Conservation (phyloP, 2,329 filamentous ascomycete genomes). For the Rugonectria rugulosa region DNA sequence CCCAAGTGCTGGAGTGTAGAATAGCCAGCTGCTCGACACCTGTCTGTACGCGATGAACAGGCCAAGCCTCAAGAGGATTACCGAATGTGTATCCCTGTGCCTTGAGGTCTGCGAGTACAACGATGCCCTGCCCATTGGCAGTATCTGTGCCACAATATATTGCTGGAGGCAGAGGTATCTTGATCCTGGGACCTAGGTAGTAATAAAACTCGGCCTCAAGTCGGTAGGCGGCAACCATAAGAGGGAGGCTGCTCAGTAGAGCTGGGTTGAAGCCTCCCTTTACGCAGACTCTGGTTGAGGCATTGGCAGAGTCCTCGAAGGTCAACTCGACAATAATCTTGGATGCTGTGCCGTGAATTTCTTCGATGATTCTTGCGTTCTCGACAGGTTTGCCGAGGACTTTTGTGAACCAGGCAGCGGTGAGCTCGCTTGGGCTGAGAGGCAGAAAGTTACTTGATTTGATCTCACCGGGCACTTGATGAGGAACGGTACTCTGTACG, state of each 20-base stretch:
- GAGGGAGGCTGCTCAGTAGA: background rate
- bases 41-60: background rate
- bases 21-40: conserved; percentile 17
- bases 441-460: too few species aligned
- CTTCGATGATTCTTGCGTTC: too few species aligned
- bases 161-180: conserved; percentile 1
- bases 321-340: background rate
- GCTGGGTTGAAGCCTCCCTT: conserved; percentile 5
- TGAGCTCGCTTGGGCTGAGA: too few species aligned
- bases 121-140: background rate
- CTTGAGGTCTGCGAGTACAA: conserved; percentile 11
- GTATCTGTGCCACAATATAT: conserved; percentile 6
- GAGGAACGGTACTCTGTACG: too few species aligned
- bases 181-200: conserved; percentile 1
- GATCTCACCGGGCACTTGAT: too few species aligned
- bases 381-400: too few species aligned
- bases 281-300: background rate
- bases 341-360: background rate
- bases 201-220: conserved; percentile 21
- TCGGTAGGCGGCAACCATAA: conserved; percentile 5
- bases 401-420: too few species aligned
- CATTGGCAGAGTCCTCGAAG: background rate
- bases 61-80: conserved; percentile 11
- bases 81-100: conserved; percentile 14
- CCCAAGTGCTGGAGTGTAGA: conserved; percentile 23